phyloP scores from a whole-genome alignment of 108 stramenopile species.

The Parmales sp. region DNA sequence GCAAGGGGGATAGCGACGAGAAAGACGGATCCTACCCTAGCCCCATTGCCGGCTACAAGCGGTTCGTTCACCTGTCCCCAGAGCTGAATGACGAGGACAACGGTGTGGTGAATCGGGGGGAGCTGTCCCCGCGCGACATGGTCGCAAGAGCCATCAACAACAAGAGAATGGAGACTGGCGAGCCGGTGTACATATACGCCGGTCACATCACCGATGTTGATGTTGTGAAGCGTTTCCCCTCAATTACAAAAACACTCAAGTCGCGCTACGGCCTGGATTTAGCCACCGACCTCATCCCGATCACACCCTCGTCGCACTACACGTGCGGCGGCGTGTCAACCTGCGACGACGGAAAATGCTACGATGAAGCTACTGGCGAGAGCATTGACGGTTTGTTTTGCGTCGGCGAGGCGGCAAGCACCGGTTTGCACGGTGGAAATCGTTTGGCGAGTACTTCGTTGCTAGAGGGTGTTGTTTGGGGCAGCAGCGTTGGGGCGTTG shows the following conservation, averaged over 20 bases:
- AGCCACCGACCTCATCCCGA: slow-evolving; percentile 59
- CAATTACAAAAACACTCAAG: slow-evolving; percentile 37
- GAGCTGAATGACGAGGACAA: too few species aligned
- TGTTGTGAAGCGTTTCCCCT: slow-evolving; percentile 63
- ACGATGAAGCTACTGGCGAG: slow-evolving; percentile 28
- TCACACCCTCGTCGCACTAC: slow-evolving; percentile 88
- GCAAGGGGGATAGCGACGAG: slow-evolving; percentile 63
- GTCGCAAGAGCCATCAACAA: slow-evolving; percentile 80
- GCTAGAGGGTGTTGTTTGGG: slow-evolving; percentile 87
- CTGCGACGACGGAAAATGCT: slow-evolving; percentile 60
- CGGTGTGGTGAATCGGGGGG: too few species aligned
- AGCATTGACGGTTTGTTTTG: slow-evolving; percentile 52
- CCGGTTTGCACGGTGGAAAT: slow-evolving; percentile 89
- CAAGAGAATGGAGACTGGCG: slow-evolving; percentile 28
- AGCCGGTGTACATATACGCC: slow-evolving; percentile 11
- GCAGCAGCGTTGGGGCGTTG: slow-evolving; percentile 74
- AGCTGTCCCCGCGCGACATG: slow-evolving; percentile 86
- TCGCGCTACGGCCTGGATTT: slow-evolving; percentile 57
- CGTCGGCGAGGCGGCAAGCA: slow-evolving; percentile 84
- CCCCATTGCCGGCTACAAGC: too few species aligned
- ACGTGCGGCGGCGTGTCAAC: slow-evolving; percentile 82
- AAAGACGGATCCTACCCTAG: slow-evolving; percentile 60
- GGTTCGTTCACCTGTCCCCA: too few species aligned
- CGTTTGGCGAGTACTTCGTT: slow-evolving; percentile 83
- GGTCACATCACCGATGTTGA: slow-evolving; percentile 76